Conservation (phyloP, 2,329 filamentous ascomycete genomes). For the Nothophoma quercina region DNA sequence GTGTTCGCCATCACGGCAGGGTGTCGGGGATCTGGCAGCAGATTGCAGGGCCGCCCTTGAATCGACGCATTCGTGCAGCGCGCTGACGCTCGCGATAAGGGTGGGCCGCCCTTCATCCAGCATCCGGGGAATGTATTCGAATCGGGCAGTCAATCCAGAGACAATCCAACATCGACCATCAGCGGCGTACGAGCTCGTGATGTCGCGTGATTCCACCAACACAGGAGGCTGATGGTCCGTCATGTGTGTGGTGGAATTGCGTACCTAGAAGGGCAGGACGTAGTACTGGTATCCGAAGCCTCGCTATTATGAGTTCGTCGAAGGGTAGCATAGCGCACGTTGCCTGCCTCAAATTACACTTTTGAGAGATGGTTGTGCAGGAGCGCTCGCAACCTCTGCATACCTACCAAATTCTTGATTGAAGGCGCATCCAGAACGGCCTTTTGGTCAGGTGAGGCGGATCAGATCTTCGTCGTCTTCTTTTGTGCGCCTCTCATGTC, state of each 20-base stretch:
- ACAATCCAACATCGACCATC: slow-evolving; percentile 1
- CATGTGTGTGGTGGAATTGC: slow-evolving; percentile 1
- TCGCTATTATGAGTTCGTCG: background rate
- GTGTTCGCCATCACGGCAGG: background rate
- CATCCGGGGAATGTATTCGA: slow-evolving; percentile 2
- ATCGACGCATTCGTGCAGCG: background rate
- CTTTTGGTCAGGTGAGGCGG: too few relatives aligned
- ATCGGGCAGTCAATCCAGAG: background rate
- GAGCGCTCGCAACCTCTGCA: too few relatives aligned
- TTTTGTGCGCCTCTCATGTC: too few relatives aligned
- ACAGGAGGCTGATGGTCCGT: slow-evolving; percentile 7
- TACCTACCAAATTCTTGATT: too few relatives aligned
- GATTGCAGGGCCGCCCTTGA: background rate
- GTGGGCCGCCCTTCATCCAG: slow-evolving; percentile 9
- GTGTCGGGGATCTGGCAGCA: slow-evolving; percentile 4
- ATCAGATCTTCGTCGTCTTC: too few relatives aligned
- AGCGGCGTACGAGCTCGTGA: background rate
- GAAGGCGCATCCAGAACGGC: too few relatives aligned
- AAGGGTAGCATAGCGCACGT: background rate
- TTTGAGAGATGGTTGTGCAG: too few relatives aligned
- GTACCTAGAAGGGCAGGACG: slow-evolving; percentile 8
- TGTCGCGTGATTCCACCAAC: slow-evolving; percentile 3
- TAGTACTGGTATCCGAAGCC: background rate
- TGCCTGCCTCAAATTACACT: background rate
- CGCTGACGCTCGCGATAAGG: slow-evolving; percentile 17